Conservation (phyloP, 352 stramenopile species). For the Pythium apleroticum region DNA sequence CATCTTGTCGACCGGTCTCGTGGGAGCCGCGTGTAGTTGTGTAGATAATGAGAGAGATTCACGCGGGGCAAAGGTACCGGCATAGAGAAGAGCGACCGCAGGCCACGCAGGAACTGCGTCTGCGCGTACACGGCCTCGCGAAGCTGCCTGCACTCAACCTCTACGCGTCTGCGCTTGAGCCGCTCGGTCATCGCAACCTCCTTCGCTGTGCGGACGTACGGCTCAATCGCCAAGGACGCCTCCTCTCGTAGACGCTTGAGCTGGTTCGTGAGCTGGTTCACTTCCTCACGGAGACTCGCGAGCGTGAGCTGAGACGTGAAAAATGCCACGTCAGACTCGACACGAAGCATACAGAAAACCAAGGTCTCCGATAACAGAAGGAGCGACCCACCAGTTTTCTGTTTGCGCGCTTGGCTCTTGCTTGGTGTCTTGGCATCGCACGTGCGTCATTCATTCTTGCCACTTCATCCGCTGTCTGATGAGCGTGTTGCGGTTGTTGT, state of each 20-base stretch:
- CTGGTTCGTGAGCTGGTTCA: slow-evolving; percentile 1
- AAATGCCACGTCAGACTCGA: too few relatives aligned
- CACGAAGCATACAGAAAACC: too few relatives aligned
- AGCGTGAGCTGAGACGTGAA: neutral
- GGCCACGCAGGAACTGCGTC: slow-evolving; percentile 1
- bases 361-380: too few relatives aligned
- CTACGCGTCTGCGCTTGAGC: slow-evolving; percentile 8
- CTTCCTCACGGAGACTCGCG: neutral
- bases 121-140: slow-evolving; percentile 11
- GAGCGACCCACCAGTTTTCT: too few relatives aligned
- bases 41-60: neutral
- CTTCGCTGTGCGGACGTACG: neutral
- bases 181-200: slow-evolving; percentile 9
- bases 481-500: too few relatives aligned
- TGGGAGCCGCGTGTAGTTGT: neutral
- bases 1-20: neutral
- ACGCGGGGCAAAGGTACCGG: neutral
- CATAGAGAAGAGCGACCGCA: slow-evolving; percentile 7
- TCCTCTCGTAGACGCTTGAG: slow-evolving; percentile 10
- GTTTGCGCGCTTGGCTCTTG: too few relatives aligned
- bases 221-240: neutral
- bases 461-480: too few relatives aligned
- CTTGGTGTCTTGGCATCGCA: too few relatives aligned
- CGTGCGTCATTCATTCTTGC: too few relatives aligned
- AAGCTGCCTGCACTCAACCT: slow-evolving; percentile 14